Evolutionary conservation across 805 yeast genomes (phyloP).

Genomic region (Lipomyces spencermartinsiae): DNA sequence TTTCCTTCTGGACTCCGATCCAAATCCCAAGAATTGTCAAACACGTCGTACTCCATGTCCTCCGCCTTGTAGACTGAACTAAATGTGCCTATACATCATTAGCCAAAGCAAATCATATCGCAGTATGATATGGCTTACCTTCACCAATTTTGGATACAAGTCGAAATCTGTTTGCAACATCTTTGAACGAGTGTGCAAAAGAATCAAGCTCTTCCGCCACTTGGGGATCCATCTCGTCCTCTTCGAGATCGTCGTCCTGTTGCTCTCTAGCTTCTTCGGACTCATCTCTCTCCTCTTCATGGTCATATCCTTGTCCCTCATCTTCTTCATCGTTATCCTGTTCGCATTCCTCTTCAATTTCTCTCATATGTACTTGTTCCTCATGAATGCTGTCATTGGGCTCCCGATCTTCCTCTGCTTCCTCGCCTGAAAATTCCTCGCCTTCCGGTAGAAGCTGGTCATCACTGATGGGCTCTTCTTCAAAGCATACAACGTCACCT

Average conservation of each 20-base stretch:
- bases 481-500: background rate
- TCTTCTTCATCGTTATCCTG: slow-evolving; percentile 7
- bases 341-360: slow-evolving; percentile 1
- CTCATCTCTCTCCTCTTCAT: slow-evolving; percentile 17
- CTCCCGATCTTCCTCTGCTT: slow-evolving; percentile 11
- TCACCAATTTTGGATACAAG: slow-evolving; percentile 68
- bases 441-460: background rate
- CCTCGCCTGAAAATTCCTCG: background rate
- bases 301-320: slow-evolving; percentile 18
- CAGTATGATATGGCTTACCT: slow-evolving; percentile 27
- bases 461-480: slow-evolving; percentile 14
- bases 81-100: slow-evolving; percentile 56
- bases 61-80: slow-evolving; percentile 68
- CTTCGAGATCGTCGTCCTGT: slow-evolving; percentile 31
- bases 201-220: slow-evolving; percentile 65
- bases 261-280: slow-evolving; percentile 21
- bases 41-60: slow-evolving; percentile 52
- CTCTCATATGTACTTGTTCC: background rate
- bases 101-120: background rate
- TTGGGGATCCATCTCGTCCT: slow-evolving; percentile 48
- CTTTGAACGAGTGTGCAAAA: slow-evolving; percentile 61
- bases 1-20: slow-evolving; percentile 44
- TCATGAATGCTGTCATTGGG: background rate
- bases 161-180: slow-evolving; percentile 56
- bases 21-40: slow-evolving; percentile 44